Conservation (phyloP, 129 eudicot genomes). For the Cynara cardunculus region DNA sequence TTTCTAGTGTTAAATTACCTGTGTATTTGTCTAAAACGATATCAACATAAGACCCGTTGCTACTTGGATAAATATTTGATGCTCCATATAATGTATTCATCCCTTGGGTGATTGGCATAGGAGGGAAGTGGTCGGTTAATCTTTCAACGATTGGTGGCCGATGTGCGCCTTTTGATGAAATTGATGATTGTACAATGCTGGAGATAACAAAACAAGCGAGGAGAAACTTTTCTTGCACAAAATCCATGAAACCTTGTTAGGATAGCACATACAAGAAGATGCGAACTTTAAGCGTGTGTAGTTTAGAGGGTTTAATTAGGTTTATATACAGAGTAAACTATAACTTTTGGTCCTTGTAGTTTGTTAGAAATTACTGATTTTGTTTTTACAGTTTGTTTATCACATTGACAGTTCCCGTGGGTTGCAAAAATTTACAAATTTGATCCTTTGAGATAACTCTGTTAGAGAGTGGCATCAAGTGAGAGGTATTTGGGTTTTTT, state of each 20-base stretch:
- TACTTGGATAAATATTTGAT: slow-evolving; percentile 43
- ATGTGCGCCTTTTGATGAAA: slow-evolving; percentile 45
- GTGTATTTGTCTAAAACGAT: slow-evolving; percentile 57
- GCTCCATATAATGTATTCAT: slow-evolving; percentile 51
- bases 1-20: slow-evolving; percentile 30
- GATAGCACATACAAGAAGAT: neutral
- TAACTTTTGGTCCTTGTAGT: no score
- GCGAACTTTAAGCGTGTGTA: neutral
- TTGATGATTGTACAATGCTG: slow-evolving; percentile 6
- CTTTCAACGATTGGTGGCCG: slow-evolving; percentile 52
- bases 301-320: slow-evolving; percentile 2
- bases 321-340: slow-evolving; percentile 1
- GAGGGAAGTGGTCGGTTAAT: slow-evolving; percentile 48
- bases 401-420: no score
- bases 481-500: no score
- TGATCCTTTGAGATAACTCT: no score
- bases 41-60: slow-evolving; percentile 67
- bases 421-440: no score
- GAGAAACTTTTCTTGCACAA: slow-evolving; percentile 22
- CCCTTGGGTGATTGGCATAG: slow-evolving; percentile 39
- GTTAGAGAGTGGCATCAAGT: no score
- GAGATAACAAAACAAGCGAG: slow-evolving; percentile 22
- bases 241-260: slow-evolving; percentile 32
- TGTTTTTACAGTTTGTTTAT: no score
- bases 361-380: no score